Conservation (phyloP, 805 yeast species). For the Kuraishia piskuri region DNA sequence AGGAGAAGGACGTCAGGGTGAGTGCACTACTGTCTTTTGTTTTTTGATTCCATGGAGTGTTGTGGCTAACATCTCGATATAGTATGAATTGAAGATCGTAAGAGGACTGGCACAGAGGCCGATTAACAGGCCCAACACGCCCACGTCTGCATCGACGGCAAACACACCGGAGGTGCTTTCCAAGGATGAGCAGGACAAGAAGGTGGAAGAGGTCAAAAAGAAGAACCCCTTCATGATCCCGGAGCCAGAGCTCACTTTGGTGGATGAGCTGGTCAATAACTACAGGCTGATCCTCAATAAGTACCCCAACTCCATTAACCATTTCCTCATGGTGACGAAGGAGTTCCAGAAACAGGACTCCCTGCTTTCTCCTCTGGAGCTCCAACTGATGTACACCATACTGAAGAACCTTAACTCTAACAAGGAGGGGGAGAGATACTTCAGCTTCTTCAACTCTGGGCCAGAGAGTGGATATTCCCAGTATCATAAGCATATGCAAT, state of each 20-base stretch:
- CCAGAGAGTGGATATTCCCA: constrained; percentile 89
- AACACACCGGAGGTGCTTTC: not conserved
- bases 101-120: constrained; percentile 24
- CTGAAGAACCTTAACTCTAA: constrained; percentile 38
- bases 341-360: constrained; percentile 63
- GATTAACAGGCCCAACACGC: constrained; percentile 23
- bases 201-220: constrained; percentile 21
- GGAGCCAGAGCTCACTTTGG: constrained; percentile 63
- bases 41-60: not conserved
- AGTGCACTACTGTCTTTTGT: not conserved
- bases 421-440: constrained; percentile 36
- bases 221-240: constrained; percentile 75
- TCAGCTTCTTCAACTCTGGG: constrained; percentile 88
- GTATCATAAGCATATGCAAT: constrained; percentile 87
- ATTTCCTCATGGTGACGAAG: constrained; percentile 71
- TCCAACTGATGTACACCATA: constrained; percentile 48
- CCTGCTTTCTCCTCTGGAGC: constrained; percentile 65
- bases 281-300: constrained; percentile 73
- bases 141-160: constrained; percentile 6
- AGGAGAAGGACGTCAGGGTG: constrained; percentile 11
- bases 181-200: constrained; percentile 25
- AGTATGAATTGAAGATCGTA: constrained; percentile 23
- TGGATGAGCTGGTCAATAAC: constrained; percentile 40
- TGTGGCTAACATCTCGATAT: not conserved
- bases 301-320: constrained; percentile 76